Base-by-base conservation (phyloP, 2,329 filamentous ascomycete species). In the Karstenula rhodostoma region DNA sequence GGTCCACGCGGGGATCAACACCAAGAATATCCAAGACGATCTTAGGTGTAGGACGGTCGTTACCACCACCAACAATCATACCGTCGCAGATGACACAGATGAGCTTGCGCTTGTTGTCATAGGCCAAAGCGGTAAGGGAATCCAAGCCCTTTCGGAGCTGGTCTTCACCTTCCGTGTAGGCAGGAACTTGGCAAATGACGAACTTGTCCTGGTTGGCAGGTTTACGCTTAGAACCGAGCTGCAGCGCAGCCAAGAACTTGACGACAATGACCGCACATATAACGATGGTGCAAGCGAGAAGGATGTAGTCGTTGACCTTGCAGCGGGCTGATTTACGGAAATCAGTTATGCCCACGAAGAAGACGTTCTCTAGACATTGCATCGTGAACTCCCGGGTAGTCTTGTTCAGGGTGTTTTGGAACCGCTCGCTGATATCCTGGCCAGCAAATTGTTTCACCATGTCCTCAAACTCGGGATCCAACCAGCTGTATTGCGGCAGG, bases 31-130 rank as follows among this genome's bases (percentile, higher is more conserved):
- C 95, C 27, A 99, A 85, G 25, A 99, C 93, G 71, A 99, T 98
- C 83, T 97, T 97, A 25, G 95, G 95, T 1, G 95, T 99, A 9
- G 95, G 94, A 57, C 94, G 88, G 78, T 99, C 95, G 75, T 99
- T 99, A 69, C 95, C 95, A 69, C 91, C 89, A 82, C 95, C 95
- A 47, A 97, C 92, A 77, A 98, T 96, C 84, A 97, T 92, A 80
- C 95, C 95, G 72, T 99, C 95, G 74, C 95, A 99, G 68, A 99
- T 92, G 62, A 99, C 92, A 71, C 90, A 95, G 67, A 99, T 94
- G 27, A 99, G 87, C 81, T 99, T 99, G 65, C 95, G 87, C 83
- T 99, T 99, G 81, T 99, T 97, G 80, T 99, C 95, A 71, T 99
- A 99, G 68, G 96, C 90, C 17, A 99, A 85, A 13, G 94, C 93